phyloP scores from a whole-genome alignment of 2,329 filamentous ascomycete species.

The Trichoderma sp. region DNA sequence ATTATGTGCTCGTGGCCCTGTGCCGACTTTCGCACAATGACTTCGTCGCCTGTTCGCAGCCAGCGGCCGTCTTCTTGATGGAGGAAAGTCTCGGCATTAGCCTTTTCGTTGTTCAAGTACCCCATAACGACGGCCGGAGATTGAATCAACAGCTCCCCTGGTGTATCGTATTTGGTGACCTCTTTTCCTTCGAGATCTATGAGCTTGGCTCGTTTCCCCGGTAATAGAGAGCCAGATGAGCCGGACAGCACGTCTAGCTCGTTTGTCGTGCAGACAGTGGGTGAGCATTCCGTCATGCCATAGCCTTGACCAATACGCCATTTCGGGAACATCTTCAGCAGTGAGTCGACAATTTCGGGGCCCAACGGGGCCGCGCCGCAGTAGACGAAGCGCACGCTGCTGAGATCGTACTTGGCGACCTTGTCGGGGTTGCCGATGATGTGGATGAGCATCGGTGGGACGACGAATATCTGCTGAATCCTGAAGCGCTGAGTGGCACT shows the following conservation, averaged over 20 bases:
- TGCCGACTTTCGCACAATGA: conserved; percentile 65
- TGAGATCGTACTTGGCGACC: conserved; percentile 69
- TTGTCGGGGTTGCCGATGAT: conserved; percentile 66
- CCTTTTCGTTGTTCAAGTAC: conserved; percentile 84
- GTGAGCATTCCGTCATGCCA: conserved; percentile 74
- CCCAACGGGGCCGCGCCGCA: conserved; percentile 78
- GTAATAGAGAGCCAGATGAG: conserved; percentile 69
- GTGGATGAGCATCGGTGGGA: conserved; percentile 78
- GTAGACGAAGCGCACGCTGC: conserved; percentile 66
- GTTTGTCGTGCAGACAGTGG: conserved; percentile 63
- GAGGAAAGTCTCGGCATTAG: conserved; percentile 78
- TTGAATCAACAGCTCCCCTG: conserved; percentile 80
- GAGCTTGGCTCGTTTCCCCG: conserved; percentile 65
- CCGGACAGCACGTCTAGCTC: conserved; percentile 67
- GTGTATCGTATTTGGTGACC: conserved; percentile 69
- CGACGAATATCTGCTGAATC: conserved; percentile 69
- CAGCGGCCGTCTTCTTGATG: conserved; percentile 69
- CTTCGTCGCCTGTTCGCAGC: conserved; percentile 86
- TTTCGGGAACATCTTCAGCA: conserved; percentile 63
- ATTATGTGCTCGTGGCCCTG: conserved; percentile 78
- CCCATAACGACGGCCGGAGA: conserved; percentile 77
- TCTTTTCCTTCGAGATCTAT: conserved; percentile 69
- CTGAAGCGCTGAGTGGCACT: conserved; percentile 68
- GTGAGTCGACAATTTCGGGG: conserved; percentile 65
- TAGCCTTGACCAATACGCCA: conserved; percentile 75